Conservation (phyloP, 1,284 basidiomycete genomes). For the Moniliella sp. region DNA sequence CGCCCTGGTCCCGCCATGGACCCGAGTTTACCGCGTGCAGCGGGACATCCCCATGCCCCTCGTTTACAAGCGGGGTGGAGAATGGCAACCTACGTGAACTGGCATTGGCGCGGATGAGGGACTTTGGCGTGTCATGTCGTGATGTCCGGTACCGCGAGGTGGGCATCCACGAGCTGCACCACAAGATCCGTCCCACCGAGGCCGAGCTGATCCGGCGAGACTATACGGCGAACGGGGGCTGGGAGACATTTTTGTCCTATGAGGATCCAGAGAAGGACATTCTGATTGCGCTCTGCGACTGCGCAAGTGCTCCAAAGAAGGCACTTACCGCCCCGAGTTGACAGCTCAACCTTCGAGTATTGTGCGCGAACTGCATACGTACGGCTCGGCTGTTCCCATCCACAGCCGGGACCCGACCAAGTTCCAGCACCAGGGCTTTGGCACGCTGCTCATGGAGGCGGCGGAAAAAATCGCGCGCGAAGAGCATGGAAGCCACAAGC, state of each 20-base stretch:
- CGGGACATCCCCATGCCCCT: constrained; percentile 43
- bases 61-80: constrained; percentile 84
- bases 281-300: constrained; percentile 77
- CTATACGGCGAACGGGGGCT: constrained; percentile 79
- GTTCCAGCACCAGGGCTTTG: constrained; percentile 53
- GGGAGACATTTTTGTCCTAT: constrained; percentile 98
- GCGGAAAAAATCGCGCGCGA: constrained; percentile 93
- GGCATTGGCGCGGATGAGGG: constrained; percentile 89
- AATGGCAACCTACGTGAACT: constrained; percentile 93
- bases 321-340: constrained; percentile 84
- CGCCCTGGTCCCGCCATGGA: constrained; percentile 94
- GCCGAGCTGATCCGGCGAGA: constrained; percentile 91
- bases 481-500: constrained; percentile 77
- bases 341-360: constrained; percentile 64
- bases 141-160: constrained; percentile 96
- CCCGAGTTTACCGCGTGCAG: constrained; percentile 75
- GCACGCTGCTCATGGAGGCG: constrained; percentile 93
- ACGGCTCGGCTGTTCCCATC: constrained; percentile 89
- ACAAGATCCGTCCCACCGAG: constrained; percentile 83
- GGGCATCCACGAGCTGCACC: constrained; percentile 92
- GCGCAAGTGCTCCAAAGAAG: constrained; percentile 81
- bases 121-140: constrained; percentile 89
- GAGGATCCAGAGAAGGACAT: constrained; percentile 95
- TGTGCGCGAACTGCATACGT: constrained; percentile 91
- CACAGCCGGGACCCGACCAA: constrained; percentile 92